Conservation (phyloP, 192 early-diverging fungal genomes). For the Linnemannia hyalina region DNA sequence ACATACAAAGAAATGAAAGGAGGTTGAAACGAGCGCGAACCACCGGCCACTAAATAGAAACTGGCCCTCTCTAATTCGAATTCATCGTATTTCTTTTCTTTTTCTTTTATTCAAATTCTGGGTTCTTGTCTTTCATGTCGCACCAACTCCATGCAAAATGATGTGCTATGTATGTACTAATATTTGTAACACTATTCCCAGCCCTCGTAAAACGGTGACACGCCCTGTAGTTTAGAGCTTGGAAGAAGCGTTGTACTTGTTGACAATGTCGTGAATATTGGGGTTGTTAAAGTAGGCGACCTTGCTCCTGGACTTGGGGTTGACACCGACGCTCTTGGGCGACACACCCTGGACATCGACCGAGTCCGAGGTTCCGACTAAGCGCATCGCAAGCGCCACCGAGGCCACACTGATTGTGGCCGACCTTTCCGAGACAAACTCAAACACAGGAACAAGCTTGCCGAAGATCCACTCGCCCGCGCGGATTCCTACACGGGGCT, state of each 20-base stretch:
- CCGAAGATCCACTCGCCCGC: slow-evolving; percentile 9
- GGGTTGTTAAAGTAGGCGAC: slow-evolving; percentile 32
- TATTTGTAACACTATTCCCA: no score
- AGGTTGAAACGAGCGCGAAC: slow-evolving; percentile 10
- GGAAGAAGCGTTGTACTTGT: slow-evolving; percentile 22
- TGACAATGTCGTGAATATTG: slow-evolving; percentile 44
- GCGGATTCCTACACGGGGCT: slow-evolving; percentile 27
- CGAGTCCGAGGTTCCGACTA: slow-evolving; percentile 11
- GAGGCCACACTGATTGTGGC: slow-evolving; percentile 20
- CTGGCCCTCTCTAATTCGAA: background rate
- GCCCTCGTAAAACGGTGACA: no score
- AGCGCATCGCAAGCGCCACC: slow-evolving; percentile 38
- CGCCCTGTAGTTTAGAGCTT: background rate
- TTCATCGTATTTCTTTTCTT: background rate
- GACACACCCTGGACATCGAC: slow-evolving; percentile 27
- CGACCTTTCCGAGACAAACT: slow-evolving; percentile 23
- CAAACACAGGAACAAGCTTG: slow-evolving; percentile 29
- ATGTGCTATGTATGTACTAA: no score
- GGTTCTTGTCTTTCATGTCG: no score
- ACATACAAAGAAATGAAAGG: slow-evolving; percentile 12
- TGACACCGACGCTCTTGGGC: slow-evolving; percentile 21
- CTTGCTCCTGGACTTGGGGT: slow-evolving; percentile 20
- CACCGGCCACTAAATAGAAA: background rate
- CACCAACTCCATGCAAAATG: background rate
- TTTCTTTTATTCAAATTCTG: background rate